Evolutionary conservation across 371 early-diverging fungal species (phyloP).

Genomic region (Mortierella sp.): DNA sequence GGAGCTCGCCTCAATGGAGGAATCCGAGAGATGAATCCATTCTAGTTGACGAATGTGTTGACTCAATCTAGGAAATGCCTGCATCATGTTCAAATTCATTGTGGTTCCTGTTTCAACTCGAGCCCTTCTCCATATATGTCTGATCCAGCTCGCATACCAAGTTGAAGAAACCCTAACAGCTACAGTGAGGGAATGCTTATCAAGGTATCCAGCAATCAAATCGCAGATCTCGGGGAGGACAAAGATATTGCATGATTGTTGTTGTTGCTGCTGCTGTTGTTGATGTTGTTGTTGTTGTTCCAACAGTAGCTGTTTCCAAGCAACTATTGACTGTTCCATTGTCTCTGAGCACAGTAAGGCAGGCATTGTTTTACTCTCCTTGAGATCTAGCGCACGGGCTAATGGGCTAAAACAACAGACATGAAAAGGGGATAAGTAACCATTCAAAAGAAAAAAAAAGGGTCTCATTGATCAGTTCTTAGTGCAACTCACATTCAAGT

Average conservation of each 20-base stretch:
- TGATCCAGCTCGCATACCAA: conserved; percentile 40
- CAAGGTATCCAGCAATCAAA: conserved; percentile 34
- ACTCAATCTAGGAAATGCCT: conserved; percentile 31
- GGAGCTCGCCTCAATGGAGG: neutral
- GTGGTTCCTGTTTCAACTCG: conserved; percentile 35
- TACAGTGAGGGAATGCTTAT: conserved; percentile 25
- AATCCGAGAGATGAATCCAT: conserved; percentile 30
- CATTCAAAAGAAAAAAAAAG: neutral
- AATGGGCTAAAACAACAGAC: conserved; percentile 1
- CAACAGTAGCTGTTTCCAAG: conserved; percentile 4
- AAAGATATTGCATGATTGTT: conserved; percentile 11
- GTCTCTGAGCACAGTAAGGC: conserved; percentile 26
- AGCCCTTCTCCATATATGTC: conserved; percentile 38
- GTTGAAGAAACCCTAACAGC: conserved; percentile 31
- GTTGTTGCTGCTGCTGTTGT: neutral
- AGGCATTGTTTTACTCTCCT: conserved; percentile 25
- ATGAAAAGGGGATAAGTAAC: neutral
- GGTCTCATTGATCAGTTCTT: neutral
- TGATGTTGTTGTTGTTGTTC: neutral
- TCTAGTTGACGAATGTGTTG: conserved; percentile 39
- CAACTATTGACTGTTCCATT: neutral
- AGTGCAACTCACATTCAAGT: neutral
- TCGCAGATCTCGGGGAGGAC: conserved; percentile 45
- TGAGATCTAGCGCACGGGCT: conserved; percentile 7
- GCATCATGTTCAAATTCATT: conserved; percentile 15